Percentiles rank a stretch among this genome's conserved stretches.
Evolutionary conservation across 192 early-diverging fungal genomes (phyloP).

Genomic region (Radiomyces spectabilis): DNA sequence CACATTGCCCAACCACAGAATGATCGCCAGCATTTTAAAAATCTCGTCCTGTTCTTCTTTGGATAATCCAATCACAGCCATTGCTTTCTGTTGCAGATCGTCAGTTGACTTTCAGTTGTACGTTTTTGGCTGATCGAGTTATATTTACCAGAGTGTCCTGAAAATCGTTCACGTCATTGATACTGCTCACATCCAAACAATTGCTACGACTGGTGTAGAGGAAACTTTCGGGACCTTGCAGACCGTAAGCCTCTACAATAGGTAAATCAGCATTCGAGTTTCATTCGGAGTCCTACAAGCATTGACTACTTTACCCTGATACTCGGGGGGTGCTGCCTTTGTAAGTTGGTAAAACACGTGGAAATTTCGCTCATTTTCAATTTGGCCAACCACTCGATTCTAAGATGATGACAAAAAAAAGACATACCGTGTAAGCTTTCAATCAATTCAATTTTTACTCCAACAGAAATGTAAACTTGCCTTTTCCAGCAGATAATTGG

Average conservation of each 20-base stretch:
- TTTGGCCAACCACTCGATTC: constrained; percentile 92
- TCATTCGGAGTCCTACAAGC: neutral
- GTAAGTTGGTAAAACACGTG: constrained; percentile 94
- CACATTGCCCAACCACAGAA: constrained; percentile 95
- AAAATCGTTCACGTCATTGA: constrained; percentile 86
- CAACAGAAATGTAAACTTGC: constrained; percentile 28
- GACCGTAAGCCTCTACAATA: constrained; percentile 48
- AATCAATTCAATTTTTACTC: neutral
- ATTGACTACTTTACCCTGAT: constrained; percentile 42
- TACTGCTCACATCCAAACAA: constrained; percentile 85
- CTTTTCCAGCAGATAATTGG: constrained; percentile 97
- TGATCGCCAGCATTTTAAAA: constrained; percentile 85
- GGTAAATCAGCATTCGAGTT: neutral
- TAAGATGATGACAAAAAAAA: constrained; percentile 19
- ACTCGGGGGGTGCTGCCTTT: constrained; percentile 68
- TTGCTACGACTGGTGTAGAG: constrained; percentile 64
- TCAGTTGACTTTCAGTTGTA: too few species aligned
- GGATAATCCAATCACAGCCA: constrained; percentile 85
- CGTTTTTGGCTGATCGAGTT: too few species aligned
- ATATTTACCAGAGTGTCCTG: constrained; percentile 66
- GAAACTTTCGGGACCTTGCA: constrained; percentile 75
- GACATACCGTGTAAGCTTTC: too few species aligned
- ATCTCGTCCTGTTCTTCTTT: constrained; percentile 78
- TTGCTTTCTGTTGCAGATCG: constrained; percentile 52
- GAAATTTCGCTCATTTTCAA: constrained; percentile 93